Base-by-base conservation (phyloP, 2,329 filamentous ascomycete species). In the Penicillium sp. region DNA sequence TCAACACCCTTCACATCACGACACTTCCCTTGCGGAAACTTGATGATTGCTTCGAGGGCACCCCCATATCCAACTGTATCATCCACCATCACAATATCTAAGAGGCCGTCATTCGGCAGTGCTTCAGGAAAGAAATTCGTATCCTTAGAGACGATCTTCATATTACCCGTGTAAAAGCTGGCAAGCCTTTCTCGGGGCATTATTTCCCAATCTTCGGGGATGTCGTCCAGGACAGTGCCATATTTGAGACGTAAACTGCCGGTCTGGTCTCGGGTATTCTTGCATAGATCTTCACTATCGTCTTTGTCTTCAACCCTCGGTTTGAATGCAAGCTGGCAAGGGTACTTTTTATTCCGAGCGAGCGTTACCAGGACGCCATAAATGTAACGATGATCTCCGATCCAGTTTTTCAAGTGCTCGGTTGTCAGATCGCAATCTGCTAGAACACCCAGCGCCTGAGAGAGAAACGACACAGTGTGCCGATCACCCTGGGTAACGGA, bases 141-240 rank as follows among this genome's bases (percentile, higher is more conserved):
- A 61, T 93, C 88, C 11, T 91, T 83, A 0, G 92, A 87, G 91
- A 99, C 93, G 73, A 89, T 95, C 19, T 89, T 86, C 88, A 97
- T 95, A 71, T 97, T 99, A 58, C 94, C 94, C 26, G 88, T 90
- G 75, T 95, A 97, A 71, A 99, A 96, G 67, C 91, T 97, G 43
- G 92, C 92, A 51, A 99, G 78, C 24, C 88, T 90, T 58, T 93
- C 86, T 58, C 89, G 83, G 0, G 89, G 84, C 3, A 89, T 76
- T 16, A 88, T 76, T 56, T 89, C 81, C 92, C 94, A 99, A 42
- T 84, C 88, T 1, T 83, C 76, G 0, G 92, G 92, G 0, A 97
- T 71, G 14, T 87, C 81, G 62, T 96, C 91, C 47, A 85, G 84
- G 54, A 94, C 78, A 0, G 90, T 93, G 45, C 94, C 94, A 66